Evolutionary conservation across 805 yeast species (phyloP).

Genomic region (Cyberlindnera subsufficiens): DNA sequence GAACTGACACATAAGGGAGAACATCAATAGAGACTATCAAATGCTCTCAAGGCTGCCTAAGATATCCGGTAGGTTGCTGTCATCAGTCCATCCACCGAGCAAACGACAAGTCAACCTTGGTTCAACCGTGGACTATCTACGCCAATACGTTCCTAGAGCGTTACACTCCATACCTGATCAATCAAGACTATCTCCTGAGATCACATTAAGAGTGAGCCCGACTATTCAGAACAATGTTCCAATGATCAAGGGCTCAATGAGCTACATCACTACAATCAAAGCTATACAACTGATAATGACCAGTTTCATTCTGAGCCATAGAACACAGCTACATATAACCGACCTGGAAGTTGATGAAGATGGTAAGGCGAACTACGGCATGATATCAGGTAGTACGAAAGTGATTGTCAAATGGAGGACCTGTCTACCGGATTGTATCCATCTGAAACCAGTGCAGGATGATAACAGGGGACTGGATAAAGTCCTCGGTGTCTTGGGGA

Average conservation of each 20-base stretch:
- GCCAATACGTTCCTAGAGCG: constrained; percentile 43
- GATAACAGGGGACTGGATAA: background rate
- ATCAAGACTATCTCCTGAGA: constrained; percentile 36
- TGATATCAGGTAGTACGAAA: constrained; percentile 34
- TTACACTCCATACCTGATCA: constrained; percentile 40
- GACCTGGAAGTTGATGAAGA: constrained; percentile 16
- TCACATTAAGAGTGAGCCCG: constrained; percentile 53
- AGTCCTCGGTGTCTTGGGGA: background rate
- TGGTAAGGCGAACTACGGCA: constrained; percentile 7
- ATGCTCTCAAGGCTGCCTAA: background rate
- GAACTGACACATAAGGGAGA: too few species aligned
- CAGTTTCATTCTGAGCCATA: constrained; percentile 49
- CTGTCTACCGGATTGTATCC: constrained; percentile 46
- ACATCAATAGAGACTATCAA: too few species aligned
- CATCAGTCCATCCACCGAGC: background rate
- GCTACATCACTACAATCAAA: constrained; percentile 52
- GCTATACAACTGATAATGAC: constrained; percentile 49
- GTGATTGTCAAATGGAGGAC: constrained; percentile 53
- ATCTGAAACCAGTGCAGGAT: constrained; percentile 24
- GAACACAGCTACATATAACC: constrained; percentile 45
- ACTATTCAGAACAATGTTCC: constrained; percentile 46
- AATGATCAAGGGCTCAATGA: constrained; percentile 44
- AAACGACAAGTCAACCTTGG: constrained; percentile 42
- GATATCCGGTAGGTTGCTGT: background rate
- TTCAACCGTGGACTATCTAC: constrained; percentile 41